Conservation (phyloP, 2,329 filamentous ascomycete species). For the Apiospora malaysiana region DNA sequence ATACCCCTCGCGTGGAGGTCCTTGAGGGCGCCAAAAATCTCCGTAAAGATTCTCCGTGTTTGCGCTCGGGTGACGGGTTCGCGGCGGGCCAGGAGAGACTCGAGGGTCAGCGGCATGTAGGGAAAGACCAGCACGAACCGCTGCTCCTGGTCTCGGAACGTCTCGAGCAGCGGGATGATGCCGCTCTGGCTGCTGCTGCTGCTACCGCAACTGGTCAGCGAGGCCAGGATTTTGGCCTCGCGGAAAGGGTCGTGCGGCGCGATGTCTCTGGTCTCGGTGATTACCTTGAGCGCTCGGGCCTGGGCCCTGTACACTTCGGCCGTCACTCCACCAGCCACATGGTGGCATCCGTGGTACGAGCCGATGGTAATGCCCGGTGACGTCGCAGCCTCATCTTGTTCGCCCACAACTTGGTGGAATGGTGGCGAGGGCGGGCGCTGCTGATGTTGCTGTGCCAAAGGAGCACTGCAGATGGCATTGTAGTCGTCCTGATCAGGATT, state of each 20-base stretch:
- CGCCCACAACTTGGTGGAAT: conserved; percentile 9
- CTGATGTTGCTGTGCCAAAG: conserved; percentile 23
- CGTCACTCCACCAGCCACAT: conserved; percentile 73
- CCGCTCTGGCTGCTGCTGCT: conserved; percentile 40
- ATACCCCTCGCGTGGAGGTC: conserved; percentile 78
- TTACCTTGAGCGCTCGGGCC: conserved; percentile 80
- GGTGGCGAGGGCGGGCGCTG: conserved; percentile 33
- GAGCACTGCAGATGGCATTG: conserved; percentile 48
- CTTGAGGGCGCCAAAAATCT: conserved; percentile 73
- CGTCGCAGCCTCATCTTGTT: conserved; percentile 25
- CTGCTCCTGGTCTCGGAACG: conserved; percentile 73
- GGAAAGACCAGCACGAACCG: conserved; percentile 84
- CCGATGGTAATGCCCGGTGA: conserved; percentile 56
- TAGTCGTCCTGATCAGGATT: conserved; percentile 60
- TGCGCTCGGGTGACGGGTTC: conserved; percentile 42
- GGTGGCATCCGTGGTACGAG: conserved; percentile 57
- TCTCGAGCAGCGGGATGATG: conserved; percentile 72
- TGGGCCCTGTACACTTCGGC: conserved; percentile 80
- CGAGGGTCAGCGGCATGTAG: conserved; percentile 77
- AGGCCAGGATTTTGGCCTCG: conserved; percentile 76
- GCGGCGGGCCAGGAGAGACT: conserved; percentile 63
- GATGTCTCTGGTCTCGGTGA: conserved; percentile 72
- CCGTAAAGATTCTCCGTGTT: conserved; percentile 57
- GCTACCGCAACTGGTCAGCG: conserved; percentile 56
- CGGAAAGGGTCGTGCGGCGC: conserved; percentile 83